A percentile compares a stretch with the other conserved stretches of the same genome.
Conservation (phyloP, 345 rosid genomes). For the Aethionema arabicum region DNA sequence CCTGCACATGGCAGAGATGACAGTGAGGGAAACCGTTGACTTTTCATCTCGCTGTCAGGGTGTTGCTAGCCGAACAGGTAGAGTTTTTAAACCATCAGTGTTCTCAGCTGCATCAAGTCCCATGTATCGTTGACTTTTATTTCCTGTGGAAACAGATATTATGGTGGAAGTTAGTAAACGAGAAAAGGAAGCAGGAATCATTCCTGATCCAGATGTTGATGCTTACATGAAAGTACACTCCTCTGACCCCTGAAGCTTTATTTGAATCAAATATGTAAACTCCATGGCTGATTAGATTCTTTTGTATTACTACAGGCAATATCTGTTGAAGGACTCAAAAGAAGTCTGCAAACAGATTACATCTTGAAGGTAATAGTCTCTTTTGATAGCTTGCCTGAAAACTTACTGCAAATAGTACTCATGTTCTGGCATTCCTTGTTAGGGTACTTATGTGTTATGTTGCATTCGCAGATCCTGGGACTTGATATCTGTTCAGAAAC, state of each 20-base stretch:
- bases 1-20: constrained; percentile 54
- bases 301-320: constrained; percentile 52
- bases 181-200: constrained; percentile 78
- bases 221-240: constrained; percentile 69
- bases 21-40: constrained; percentile 63
- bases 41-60: constrained; percentile 62
- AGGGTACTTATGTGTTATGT: constrained; percentile 2
- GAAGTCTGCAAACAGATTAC: constrained; percentile 73
- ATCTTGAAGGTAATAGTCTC: constrained; percentile 56
- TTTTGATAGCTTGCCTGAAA: constrained; percentile 10
- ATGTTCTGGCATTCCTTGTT: not conserved
- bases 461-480: constrained; percentile 57
- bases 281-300: constrained; percentile 3
- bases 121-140: not conserved
- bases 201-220: constrained; percentile 88
- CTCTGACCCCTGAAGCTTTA: not conserved
- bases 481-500: constrained; percentile 70
- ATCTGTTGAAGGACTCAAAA: constrained; percentile 60
- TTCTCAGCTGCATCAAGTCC: not conserved
- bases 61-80: constrained; percentile 55
- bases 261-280: not conserved
- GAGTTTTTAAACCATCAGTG: constrained; percentile 8
- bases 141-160: constrained; percentile 50
- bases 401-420: not conserved
- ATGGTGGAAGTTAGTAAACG: constrained; percentile 66